Conservation (phyloP, 495 filamentous ascomycete genomes). For the Penicillium cataractarum region DNA sequence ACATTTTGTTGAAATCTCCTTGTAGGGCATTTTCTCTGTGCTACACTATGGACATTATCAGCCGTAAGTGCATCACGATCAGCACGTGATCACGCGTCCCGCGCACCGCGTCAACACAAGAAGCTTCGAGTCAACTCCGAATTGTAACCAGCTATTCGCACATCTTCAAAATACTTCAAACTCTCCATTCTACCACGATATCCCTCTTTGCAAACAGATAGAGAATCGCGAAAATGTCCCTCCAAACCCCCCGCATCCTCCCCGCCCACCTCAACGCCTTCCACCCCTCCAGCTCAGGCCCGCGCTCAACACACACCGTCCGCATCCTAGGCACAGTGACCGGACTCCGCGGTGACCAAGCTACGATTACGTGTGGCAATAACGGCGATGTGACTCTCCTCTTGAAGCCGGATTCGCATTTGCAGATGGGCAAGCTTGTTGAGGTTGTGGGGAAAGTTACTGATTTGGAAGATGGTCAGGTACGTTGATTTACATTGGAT, state of each 20-base stretch:
- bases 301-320: constrained; percentile 62
- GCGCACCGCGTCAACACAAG: constrained; percentile 25
- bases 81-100: constrained; percentile 36
- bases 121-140: constrained; percentile 6
- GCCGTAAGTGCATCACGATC: neutral
- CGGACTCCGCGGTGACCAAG: constrained; percentile 78
- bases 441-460: constrained; percentile 94
- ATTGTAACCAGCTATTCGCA: neutral
- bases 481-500: constrained; percentile 14
- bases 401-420: constrained; percentile 79
- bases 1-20: neutral
- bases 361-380: constrained; percentile 68
- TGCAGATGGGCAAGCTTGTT: constrained; percentile 75
- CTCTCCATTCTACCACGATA: neutral
- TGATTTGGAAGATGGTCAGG: constrained; percentile 48
- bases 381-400: constrained; percentile 70
- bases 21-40: too few species aligned
- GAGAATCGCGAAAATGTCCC: constrained; percentile 41
- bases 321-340: constrained; percentile 85
- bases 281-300: constrained; percentile 45
- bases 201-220: neutral
- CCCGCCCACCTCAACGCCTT: constrained; percentile 69
- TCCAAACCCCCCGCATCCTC: constrained; percentile 71
- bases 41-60: neutral
- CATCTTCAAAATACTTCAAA: neutral